A percentile compares a stretch with the other conserved stretches of the same genome.
These are phyloP conservation scores for Aspergillus ellipticus DNA, from an alignment of 495 filamentous ascomycete species.

Conservation along the genomic window DNA sequence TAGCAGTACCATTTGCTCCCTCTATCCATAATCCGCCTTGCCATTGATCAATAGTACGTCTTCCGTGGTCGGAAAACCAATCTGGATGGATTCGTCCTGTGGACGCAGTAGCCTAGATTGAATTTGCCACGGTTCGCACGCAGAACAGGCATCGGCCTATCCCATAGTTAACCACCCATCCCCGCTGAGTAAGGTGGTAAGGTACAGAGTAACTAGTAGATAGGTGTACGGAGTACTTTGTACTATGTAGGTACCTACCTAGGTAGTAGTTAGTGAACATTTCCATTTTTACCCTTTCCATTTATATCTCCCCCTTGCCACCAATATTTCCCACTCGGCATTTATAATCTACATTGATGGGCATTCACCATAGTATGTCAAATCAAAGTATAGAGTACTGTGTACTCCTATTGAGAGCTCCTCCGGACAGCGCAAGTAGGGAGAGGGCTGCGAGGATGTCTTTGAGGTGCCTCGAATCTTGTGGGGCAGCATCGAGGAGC, in stretches of 20 bases:
- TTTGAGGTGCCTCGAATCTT: background rate
- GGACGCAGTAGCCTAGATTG: background rate
- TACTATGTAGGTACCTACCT: no score
- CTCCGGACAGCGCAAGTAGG: no score
- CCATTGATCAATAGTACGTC: background rate
- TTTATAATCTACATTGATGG: background rate
- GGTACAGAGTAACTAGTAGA: no score
- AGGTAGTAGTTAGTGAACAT: no score
- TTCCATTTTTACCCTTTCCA: constrained; percentile 2
- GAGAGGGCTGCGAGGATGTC: background rate
- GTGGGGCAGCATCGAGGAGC: background rate
- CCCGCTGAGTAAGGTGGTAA: background rate
- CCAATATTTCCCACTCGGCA: background rate
- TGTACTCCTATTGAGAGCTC: no score
- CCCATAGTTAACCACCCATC: background rate
- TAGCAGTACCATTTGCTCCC: background rate
- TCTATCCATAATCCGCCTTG: background rate
- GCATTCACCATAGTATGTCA: background rate
- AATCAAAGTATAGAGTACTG: background rate
- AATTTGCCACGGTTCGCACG: background rate
- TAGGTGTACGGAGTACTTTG: no score
- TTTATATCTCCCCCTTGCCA: constrained; percentile 1
- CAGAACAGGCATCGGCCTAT: no score
- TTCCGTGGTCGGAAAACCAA: background rate
- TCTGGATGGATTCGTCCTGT: background rate